Conservation (phyloP, 2,329 filamentous ascomycete species). For the Epichloe sylvatica region DNA sequence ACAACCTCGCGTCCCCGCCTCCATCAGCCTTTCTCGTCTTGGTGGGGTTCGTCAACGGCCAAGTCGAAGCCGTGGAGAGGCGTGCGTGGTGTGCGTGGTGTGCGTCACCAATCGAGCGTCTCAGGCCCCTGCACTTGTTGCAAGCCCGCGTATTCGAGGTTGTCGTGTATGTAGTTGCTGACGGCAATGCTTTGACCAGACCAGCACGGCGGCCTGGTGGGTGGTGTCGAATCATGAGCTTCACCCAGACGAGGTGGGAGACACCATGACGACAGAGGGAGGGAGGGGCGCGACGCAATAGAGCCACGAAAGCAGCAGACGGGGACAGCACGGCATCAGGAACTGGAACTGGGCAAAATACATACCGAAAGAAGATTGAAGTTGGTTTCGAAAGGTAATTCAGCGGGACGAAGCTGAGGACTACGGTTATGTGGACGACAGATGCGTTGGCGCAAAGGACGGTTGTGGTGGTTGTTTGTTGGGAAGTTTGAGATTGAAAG, state of each 20-base stretch:
- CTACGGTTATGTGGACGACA: slow-evolving; percentile 8
- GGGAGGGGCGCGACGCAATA: slow-evolving; percentile 10
- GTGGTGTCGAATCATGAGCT: neutral
- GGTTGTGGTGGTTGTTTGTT: slow-evolving; percentile 11
- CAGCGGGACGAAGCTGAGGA: neutral
- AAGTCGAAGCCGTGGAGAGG: neutral
- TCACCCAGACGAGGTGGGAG: neutral
- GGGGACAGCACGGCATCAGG: slow-evolving; percentile 5
- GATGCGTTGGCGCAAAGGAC: slow-evolving; percentile 8
- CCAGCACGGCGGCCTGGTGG: neutral
- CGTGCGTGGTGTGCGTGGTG: neutral
- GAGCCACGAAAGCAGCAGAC: slow-evolving; percentile 7
- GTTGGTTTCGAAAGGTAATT: neutral
- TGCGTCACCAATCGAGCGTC: slow-evolving; percentile 1
- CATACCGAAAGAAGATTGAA: slow-evolving; percentile 3
- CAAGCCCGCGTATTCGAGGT: neutral
- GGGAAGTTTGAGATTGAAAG: slow-evolving; percentile 16
- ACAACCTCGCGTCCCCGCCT: neutral
- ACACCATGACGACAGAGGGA: slow-evolving; percentile 27
- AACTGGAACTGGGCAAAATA: slow-evolving; percentile 4
- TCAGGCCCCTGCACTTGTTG: neutral
- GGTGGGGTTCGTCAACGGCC: slow-evolving; percentile 1
- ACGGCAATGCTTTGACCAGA: neutral
- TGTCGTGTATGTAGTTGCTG: neutral
- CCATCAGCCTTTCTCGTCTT: neutral